These are phyloP conservation scores for Neophaeococcomyces aloes DNA, from an alignment of 2,329 filamentous ascomycete species.

Conservation along the genomic window DNA sequence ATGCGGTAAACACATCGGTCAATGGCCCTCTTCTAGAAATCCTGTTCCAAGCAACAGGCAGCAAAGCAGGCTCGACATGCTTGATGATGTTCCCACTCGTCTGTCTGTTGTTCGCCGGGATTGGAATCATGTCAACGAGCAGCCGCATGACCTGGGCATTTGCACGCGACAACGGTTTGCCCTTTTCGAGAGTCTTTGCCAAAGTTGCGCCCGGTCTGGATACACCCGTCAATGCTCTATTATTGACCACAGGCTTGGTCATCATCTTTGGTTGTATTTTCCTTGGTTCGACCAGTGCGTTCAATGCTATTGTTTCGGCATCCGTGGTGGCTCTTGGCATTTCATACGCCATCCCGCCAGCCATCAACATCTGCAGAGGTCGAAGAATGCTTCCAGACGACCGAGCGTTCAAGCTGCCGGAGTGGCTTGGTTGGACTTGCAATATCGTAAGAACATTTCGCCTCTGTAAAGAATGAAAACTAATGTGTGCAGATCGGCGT, in stretches of 20 bases:
- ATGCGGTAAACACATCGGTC: conserved; percentile 44
- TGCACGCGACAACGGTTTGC: conserved; percentile 32
- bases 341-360: conserved; percentile 63
- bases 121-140: conserved; percentile 55
- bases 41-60: conserved; percentile 52
- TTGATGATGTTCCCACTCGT: conserved; percentile 43
- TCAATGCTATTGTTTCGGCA: conserved; percentile 60
- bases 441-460: conserved; percentile 38
- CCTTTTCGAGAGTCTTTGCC: conserved; percentile 38
- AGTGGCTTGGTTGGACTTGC: conserved; percentile 47
- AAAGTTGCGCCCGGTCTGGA: conserved; percentile 50
- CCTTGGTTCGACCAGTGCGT: conserved; percentile 55
- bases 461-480: not conserved
- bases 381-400: conserved; percentile 53
- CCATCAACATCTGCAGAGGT: conserved; percentile 57
- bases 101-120: conserved; percentile 44
- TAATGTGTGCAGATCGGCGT: conserved; percentile 41
- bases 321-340: conserved; percentile 62
- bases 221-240: conserved; percentile 56
- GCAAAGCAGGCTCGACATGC: conserved; percentile 50
- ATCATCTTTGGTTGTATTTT: conserved; percentile 61
- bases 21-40: conserved; percentile 53
- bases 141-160: conserved; percentile 56
- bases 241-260: conserved; percentile 50
- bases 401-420: conserved; percentile 47